Evolutionary conservation across 768 basidiomycete genomes (phyloP).

Genomic region (Macrocybe gigantea): DNA sequence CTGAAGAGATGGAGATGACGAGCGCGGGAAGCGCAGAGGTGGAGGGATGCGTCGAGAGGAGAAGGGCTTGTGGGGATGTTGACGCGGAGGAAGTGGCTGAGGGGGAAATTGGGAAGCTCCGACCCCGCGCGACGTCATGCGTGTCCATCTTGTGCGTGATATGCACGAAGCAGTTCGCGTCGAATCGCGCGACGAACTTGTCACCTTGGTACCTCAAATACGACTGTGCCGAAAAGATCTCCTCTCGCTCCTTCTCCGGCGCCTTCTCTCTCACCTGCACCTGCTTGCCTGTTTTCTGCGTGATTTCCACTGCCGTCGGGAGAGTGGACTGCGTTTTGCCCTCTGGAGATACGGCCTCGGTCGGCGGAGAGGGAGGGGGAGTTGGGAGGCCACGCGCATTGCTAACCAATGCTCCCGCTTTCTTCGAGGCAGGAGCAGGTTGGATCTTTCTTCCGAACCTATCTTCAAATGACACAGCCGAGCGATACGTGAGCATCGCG

Average conservation of each 20-base stretch:
- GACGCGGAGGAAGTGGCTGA: conserved; percentile 45
- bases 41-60: conserved; percentile 56
- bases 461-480: conserved; percentile 88
- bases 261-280: no score
- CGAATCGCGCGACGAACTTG: conserved; percentile 93
- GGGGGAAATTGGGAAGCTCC: no score
- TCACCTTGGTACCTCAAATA: conserved; percentile 98
- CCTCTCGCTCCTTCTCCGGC: conserved; percentile 3
- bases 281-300: no score
- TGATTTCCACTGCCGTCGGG: conserved; percentile 20
- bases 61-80: conserved; percentile 38
- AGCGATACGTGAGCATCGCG: conserved; percentile 89
- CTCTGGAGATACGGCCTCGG: no score
- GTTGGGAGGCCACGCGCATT: conserved; percentile 66
- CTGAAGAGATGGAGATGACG: conserved; percentile 86
- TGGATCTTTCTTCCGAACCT: conserved; percentile 87
- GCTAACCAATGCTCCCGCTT: conserved; percentile 73
- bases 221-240: conserved; percentile 89
- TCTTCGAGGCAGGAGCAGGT: conserved; percentile 29
- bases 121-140: conserved; percentile 72
- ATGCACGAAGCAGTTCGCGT: conserved; percentile 92
- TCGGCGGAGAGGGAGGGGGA: conserved; percentile 15
- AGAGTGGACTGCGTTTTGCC: no score
- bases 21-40: conserved; percentile 52
- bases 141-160: conserved; percentile 91